phyloP scores from a whole-genome alignment of 495 filamentous ascomycete species.

The Haplographium delicatum region DNA sequence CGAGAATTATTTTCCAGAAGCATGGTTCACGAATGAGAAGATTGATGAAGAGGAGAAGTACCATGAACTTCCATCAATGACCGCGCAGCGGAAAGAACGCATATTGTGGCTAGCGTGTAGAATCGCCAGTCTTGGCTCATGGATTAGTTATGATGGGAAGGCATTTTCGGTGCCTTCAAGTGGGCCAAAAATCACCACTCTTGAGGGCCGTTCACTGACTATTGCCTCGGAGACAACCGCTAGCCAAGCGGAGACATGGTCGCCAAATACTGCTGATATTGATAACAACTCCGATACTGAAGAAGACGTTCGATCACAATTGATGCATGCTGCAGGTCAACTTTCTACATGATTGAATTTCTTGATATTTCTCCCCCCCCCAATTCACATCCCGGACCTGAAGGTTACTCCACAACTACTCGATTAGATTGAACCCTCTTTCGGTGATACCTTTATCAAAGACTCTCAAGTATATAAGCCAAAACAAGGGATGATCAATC shows the following conservation, averaged over 20 bases:
- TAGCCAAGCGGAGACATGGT: neutral
- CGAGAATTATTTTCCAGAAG: conserved; percentile 58
- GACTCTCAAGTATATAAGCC: too few relatives aligned
- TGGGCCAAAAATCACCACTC: neutral
- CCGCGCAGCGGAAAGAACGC: conserved; percentile 60
- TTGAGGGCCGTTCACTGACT: conserved; percentile 6
- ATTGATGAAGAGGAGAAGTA: conserved; percentile 74
- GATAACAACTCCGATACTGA: conserved; percentile 3
- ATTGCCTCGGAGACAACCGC: conserved; percentile 7
- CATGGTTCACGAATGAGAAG: conserved; percentile 64
- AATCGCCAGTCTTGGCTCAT: conserved; percentile 30
- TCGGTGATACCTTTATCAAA: too few relatives aligned
- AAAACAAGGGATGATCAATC: too few relatives aligned
- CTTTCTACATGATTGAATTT: neutral
- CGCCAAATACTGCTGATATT: conserved; percentile 1
- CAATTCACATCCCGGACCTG: too few relatives aligned
- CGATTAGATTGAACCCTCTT: too few relatives aligned
- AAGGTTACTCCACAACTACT: too few relatives aligned
- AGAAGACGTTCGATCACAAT: neutral
- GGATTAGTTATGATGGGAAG: conserved; percentile 10
- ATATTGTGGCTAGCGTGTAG: conserved; percentile 65
- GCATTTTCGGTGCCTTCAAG: neutral
- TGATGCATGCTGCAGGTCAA: neutral
- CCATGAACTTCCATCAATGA: conserved; percentile 62
- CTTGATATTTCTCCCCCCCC: too few relatives aligned